Percentiles rank a stretch among this genome's conserved stretches.
phyloP scores from a whole-genome alignment of 192 early-diverging fungal species.

The Linnemannia hyalina region DNA sequence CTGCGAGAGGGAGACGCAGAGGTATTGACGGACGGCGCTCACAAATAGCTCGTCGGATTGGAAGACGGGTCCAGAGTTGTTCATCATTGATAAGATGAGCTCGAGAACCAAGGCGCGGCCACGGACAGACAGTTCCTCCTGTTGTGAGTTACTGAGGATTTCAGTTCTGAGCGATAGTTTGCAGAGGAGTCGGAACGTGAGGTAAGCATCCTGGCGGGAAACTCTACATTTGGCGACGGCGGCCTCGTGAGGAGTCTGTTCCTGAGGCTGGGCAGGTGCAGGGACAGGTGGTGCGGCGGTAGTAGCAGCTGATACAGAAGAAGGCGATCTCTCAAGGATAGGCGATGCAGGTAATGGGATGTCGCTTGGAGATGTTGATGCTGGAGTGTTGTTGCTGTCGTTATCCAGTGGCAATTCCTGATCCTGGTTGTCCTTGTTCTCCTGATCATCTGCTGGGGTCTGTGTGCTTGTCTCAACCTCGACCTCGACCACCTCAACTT shows the following conservation, averaged over 20 bases:
- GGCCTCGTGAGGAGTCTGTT: conserved; percentile 32
- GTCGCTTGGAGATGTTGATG: conserved; percentile 22
- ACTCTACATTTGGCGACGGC: conserved; percentile 32
- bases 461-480: background rate
- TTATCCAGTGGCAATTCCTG: background rate
- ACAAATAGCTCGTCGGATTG: conserved; percentile 55
- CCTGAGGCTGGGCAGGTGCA: conserved; percentile 10
- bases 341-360: conserved; percentile 47
- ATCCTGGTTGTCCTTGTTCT: background rate
- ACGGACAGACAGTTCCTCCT: conserved; percentile 57
- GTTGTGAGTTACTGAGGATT: conserved; percentile 41
- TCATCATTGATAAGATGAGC: conserved; percentile 62
- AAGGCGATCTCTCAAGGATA: conserved; percentile 21
- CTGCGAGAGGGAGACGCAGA: conserved; percentile 62
- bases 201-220: conserved; percentile 59
- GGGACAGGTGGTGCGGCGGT: conserved; percentile 11
- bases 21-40: conserved; percentile 54
- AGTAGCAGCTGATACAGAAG: conserved; percentile 6
- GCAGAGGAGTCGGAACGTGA: conserved; percentile 60
- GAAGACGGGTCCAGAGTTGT: conserved; percentile 63
- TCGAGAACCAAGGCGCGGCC: conserved; percentile 59
- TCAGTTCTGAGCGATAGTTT: conserved; percentile 55
- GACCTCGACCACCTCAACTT: background rate
- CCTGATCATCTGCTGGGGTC: background rate
- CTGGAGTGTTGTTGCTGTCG: background rate